phyloP scores from a whole-genome alignment of 768 basidiomycete genomes.

The Cystofilobasidium ferigula region DNA sequence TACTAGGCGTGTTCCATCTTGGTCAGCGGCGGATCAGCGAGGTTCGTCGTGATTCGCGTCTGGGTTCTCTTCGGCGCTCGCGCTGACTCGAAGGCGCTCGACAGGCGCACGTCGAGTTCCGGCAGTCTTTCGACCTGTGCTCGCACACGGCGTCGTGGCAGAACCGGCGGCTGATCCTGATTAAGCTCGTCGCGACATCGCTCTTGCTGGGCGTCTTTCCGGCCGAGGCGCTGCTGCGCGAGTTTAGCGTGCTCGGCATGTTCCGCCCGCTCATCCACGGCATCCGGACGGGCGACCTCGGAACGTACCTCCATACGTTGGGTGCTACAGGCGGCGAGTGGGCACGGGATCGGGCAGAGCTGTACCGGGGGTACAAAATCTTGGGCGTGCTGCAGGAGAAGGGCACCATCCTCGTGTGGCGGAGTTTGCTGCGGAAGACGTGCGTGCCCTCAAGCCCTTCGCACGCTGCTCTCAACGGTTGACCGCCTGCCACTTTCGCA shows the following conservation, averaged over 20 bases:
- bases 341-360: conserved; percentile 15
- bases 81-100: too few species aligned
- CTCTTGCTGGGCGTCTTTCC: conserved; percentile 15
- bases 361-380: conserved; percentile 9
- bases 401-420: conserved; percentile 23
- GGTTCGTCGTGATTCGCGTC: background rate
- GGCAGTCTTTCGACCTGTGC: conserved; percentile 19
- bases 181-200: conserved; percentile 14
- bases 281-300: conserved; percentile 14
- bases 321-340: background rate
- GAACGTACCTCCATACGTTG: background rate
- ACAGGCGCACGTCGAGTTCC: conserved; percentile 19
- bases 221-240: background rate
- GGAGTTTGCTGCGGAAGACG: conserved; percentile 18
- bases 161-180: conserved; percentile 18
- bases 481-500: background rate
- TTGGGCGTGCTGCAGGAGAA: conserved; percentile 24
- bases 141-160: background rate
- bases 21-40: conserved; percentile 11
- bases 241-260: conserved; percentile 2
- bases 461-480: background rate
- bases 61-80: too few species aligned
- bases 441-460: background rate
- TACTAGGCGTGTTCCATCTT: conserved; percentile 8
- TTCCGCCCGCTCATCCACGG: conserved; percentile 15